Percentiles rank a stretch among this genome's conserved stretches.
These are phyloP conservation scores for Pseudogymnoascus pannorum DNA, from an alignment of 2,329 filamentous ascomycete genomes.

Conservation along the genomic window DNA sequence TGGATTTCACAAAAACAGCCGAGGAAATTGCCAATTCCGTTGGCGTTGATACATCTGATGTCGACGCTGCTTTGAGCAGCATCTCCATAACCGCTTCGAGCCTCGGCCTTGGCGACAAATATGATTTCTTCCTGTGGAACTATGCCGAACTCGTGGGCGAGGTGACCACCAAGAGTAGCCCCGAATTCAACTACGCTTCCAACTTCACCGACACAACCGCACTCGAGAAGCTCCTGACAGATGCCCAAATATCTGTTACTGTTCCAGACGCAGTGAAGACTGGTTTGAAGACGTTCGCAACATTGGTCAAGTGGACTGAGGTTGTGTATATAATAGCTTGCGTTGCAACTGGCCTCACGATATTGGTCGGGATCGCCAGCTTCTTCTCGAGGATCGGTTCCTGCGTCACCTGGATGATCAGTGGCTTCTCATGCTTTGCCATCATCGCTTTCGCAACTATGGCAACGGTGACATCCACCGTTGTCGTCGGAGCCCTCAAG, in stretches of 20 bases:
- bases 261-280: conserved; percentile 61
- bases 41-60: conserved; percentile 6
- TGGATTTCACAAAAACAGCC: conserved; percentile 19
- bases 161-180: conserved; percentile 59
- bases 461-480: conserved; percentile 64
- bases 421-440: conserved; percentile 49
- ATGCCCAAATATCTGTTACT: conserved; percentile 47
- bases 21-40: not conserved
- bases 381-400: conserved; percentile 77
- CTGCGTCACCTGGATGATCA: conserved; percentile 73
- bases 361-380: conserved; percentile 73
- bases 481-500: conserved; percentile 63
- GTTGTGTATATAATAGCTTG: conserved; percentile 71
- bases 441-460: conserved; percentile 60
- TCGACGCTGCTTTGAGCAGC: conserved; percentile 13
- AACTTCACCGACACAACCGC: conserved; percentile 60
- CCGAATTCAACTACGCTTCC: conserved; percentile 70
- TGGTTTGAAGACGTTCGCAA: conserved; percentile 65
- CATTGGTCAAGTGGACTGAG: conserved; percentile 74
- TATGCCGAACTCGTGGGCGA: conserved; percentile 59
- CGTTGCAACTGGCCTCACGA: conserved; percentile 59
- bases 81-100: conserved; percentile 49
- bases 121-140: conserved; percentile 78
- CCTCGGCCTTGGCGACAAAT: conserved; percentile 59
- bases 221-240: conserved; percentile 46